These are phyloP conservation scores for Calycina herbarum DNA, from an alignment of 2,329 filamentous ascomycete species.

Conservation along the genomic window DNA sequence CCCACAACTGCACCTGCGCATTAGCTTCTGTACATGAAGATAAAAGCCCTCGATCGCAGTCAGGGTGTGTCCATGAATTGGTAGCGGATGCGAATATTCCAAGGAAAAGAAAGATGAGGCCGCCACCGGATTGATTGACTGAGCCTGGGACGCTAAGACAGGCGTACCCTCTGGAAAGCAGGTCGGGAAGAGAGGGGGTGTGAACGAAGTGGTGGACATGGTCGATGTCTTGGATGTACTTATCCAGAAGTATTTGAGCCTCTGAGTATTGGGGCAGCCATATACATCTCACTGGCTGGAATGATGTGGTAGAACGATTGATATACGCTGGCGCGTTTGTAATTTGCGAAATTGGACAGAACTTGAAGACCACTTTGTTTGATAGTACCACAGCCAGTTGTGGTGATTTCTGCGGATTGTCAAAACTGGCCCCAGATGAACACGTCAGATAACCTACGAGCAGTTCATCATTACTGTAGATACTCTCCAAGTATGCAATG, in stretches of 20 bases:
- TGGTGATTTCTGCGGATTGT: too few species aligned
- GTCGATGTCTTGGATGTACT: conserved; percentile 17
- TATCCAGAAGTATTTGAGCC: conserved; percentile 21
- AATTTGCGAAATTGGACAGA: conserved; percentile 21
- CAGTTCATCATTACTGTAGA: too few species aligned
- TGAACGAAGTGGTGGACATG: conserved; percentile 22
- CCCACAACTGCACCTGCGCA: conserved; percentile 35
- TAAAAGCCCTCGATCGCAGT: not conserved
- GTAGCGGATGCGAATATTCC: not conserved
- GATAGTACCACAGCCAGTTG: too few species aligned
- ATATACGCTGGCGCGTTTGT: not conserved
- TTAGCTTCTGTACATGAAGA: conserved; percentile 30
- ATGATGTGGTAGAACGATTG: not conserved
- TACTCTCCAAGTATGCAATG: too few species aligned
- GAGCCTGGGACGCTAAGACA: not conserved
- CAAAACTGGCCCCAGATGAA: too few species aligned
- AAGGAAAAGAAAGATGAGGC: not conserved
- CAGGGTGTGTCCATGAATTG: not conserved
- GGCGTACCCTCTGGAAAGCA: conserved; percentile 6
- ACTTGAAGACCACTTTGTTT: conserved; percentile 15
- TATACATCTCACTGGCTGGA: not conserved
- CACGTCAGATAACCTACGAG: too few species aligned
- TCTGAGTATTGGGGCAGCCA: conserved; percentile 7
- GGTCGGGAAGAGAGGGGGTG: conserved; percentile 17
- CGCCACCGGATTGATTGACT: not conserved